These are phyloP conservation scores for Ascocoryne sarcoides DNA, from an alignment of 2,329 filamentous ascomycete species.

Conservation along the genomic window DNA sequence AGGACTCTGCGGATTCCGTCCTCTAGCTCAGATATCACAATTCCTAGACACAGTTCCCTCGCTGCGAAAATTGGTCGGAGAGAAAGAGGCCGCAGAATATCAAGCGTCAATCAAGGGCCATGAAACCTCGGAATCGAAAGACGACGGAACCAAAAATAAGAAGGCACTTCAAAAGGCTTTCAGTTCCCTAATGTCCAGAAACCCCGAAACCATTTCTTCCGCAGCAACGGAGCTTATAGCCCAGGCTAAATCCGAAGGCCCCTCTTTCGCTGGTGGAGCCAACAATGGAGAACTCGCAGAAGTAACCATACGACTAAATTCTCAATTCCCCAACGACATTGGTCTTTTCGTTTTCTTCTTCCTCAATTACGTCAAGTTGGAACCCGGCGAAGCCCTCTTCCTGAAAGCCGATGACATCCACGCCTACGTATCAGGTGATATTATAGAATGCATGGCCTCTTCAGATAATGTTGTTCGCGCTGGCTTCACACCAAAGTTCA, in stretches of 20 bases:
- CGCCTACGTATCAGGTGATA: slow-evolving; percentile 86
- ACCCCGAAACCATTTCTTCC: slow-evolving; percentile 53
- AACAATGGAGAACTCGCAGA: slow-evolving; percentile 66
- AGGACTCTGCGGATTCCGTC: slow-evolving; percentile 90
- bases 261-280: slow-evolving; percentile 66
- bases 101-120: slow-evolving; percentile 44
- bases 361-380: slow-evolving; percentile 85
- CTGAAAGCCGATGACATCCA: slow-evolving; percentile 95
- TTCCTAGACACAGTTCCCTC: slow-evolving; percentile 57
- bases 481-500: slow-evolving; percentile 97
- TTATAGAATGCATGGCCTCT: slow-evolving; percentile 98
- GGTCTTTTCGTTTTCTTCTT: slow-evolving; percentile 95
- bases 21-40: slow-evolving; percentile 74
- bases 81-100: slow-evolving; percentile 50
- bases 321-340: slow-evolving; percentile 81
- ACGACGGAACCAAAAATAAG: slow-evolving; percentile 57
- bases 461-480: slow-evolving; percentile 98
- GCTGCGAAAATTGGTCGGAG: slow-evolving; percentile 58
- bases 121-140: slow-evolving; percentile 31
- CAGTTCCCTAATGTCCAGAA: slow-evolving; percentile 69
- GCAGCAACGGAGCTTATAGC: slow-evolving; percentile 62
- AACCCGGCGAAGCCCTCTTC: slow-evolving; percentile 90
- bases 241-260: slow-evolving; percentile 58
- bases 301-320: slow-evolving; percentile 68
- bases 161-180: slow-evolving; percentile 68